Base-by-base conservation (phyloP, 495 filamentous ascomycete genomes). In the Trichoderma gamsii region DNA sequence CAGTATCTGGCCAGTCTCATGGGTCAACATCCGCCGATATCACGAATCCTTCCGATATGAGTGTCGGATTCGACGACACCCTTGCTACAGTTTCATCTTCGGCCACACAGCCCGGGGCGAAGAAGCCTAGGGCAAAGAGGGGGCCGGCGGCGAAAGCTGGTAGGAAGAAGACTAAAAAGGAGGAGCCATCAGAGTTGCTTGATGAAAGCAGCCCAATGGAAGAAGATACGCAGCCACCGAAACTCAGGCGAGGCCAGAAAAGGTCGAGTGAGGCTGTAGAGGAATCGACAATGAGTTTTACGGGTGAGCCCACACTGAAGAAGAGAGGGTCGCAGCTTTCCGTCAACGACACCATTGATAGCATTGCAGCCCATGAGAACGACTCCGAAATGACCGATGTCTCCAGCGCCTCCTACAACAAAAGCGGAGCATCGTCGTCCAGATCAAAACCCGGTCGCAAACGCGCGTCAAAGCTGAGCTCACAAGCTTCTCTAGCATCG, bases 1-100 rank as follows among this genome's bases (percentile, higher is more conserved):
- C 91, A 35, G 79, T 90, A 7, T 95, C 91, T 13, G 86, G 82
- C 0, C 89, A 92, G 70, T 92, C 90, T 4, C 78, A 82, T 46
- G 76, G 80, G 13, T 87, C 85, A 51, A 79, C 80, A 0, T 79
- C 81, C 1, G 86, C 87, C 3, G 69, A 84, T 25, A 73, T 72
- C n/a, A 75, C 59, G 11, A 25, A 56, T 74, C 76, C 18, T 32
- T 64, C 66, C 41, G 84, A 89, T 63, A 59, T 83, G 27, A 78
- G 80, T 7, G 75, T 74, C 9, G 84, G 88, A 43, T 83, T 86
- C 70, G 90, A 92, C 71, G 87, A 92, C 66, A 93, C 86, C 72
- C 81, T 89, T 63, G 77, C 91, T 72, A 89, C 86, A 23, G 83
- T 81, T 9, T 78, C 83, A 5, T 87, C 85, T 1, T 84, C 85